These are phyloP conservation scores for Stemphylium lycopersici DNA, from an alignment of 2,329 filamentous ascomycete genomes.

Conservation along the genomic window DNA sequence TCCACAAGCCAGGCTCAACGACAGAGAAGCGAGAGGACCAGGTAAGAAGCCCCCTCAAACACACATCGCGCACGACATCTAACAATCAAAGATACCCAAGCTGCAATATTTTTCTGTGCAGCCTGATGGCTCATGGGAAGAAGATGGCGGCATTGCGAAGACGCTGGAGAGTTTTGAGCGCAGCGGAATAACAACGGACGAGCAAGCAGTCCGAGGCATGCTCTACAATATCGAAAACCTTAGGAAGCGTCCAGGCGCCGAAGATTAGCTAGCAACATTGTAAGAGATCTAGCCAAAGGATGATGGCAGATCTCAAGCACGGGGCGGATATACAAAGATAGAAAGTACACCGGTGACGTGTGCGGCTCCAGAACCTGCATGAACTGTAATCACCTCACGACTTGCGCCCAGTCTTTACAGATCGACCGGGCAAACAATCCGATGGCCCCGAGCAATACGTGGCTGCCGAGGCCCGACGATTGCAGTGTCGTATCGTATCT, in stretches of 20 bases:
- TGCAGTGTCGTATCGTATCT: conserved; percentile 9
- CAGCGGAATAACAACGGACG: conserved; percentile 29
- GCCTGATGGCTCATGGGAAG: conserved; percentile 30
- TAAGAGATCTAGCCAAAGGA: neutral
- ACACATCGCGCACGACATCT: conserved; percentile 12
- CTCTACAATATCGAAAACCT: conserved; percentile 58
- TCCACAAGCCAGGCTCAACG: conserved; percentile 60
- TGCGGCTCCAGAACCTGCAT: conserved; percentile 22
- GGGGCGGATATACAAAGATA: conserved; percentile 7
- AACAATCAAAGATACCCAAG: conserved; percentile 24
- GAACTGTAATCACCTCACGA: conserved; percentile 23
- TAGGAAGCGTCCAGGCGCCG: conserved; percentile 54
- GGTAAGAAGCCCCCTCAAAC: conserved; percentile 27
- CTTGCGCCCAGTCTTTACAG: conserved; percentile 2
- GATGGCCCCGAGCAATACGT: neutral
- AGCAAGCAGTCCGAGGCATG: conserved; percentile 51
- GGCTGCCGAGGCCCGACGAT: conserved; percentile 18
- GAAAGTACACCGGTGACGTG: conserved; percentile 23
- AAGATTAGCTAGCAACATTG: conserved; percentile 35
- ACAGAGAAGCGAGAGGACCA: conserved; percentile 43
- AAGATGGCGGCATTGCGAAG: conserved; percentile 21
- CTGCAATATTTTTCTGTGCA: conserved; percentile 36
- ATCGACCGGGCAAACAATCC: conserved; percentile 1
- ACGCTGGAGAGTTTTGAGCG: conserved; percentile 26
- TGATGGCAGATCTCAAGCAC: conserved; percentile 2